These are phyloP conservation scores for Capillidium heterosporum DNA, from an alignment of 371 early-diverging fungal genomes.

Conservation along the genomic window DNA sequence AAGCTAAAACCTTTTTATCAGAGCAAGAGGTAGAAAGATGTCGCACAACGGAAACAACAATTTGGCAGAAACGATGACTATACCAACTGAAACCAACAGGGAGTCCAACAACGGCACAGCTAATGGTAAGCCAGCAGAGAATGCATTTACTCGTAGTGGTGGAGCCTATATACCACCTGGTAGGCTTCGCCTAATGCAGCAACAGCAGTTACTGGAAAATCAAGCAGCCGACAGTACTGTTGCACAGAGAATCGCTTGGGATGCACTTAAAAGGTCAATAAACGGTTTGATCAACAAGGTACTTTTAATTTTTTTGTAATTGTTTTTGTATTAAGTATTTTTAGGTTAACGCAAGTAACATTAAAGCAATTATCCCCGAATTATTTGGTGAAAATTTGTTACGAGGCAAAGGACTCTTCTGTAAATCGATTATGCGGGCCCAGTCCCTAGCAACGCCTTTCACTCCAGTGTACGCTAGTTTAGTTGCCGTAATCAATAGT, in stretches of 20 bases:
- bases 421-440: constrained; percentile 79
- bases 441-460: constrained; percentile 78
- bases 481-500: constrained; percentile 80
- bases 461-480: constrained; percentile 82
- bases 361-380: constrained; percentile 79
- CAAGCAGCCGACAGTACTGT: constrained; percentile 50
- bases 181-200: constrained; percentile 65
- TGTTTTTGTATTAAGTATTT: background rate
- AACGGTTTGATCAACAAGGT: constrained; percentile 91
- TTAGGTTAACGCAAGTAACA: constrained; percentile 68
- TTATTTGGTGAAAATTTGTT: constrained; percentile 81
- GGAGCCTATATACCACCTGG: constrained; percentile 92
- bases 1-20: too few species aligned
- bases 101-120: too few species aligned
- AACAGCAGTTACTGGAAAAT: constrained; percentile 18
- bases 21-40: too few species aligned
- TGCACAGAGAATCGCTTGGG: constrained; percentile 87
- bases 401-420: constrained; percentile 82
- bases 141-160: constrained; percentile 20
- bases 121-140: too few species aligned
- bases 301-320: background rate
- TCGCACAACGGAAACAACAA: too few species aligned
- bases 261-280: constrained; percentile 82
- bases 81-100: too few species aligned
- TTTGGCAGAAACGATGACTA: too few species aligned